These are phyloP conservation scores for Croton setiger DNA, from an alignment of 441 rosid species.

Conservation along the genomic window DNA sequence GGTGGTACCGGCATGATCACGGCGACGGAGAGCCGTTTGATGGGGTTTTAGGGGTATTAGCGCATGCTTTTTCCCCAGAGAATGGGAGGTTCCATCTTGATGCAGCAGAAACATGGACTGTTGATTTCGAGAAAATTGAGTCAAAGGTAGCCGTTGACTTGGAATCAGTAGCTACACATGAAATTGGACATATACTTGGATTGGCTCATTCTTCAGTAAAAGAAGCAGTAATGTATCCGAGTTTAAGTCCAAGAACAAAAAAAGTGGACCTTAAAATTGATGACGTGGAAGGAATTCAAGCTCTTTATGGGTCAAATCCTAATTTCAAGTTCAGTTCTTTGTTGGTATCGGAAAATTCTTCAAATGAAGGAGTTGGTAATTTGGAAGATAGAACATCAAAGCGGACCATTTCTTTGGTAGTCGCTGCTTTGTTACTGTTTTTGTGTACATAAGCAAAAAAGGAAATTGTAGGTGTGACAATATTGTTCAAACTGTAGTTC, in stretches of 20 bases:
- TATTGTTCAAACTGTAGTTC: background rate
- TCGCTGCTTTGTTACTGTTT: slow-evolving; percentile 20
- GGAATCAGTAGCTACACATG: slow-evolving; percentile 93
- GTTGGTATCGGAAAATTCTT: slow-evolving; percentile 47
- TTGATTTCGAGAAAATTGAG: slow-evolving; percentile 39
- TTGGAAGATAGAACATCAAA: slow-evolving; percentile 18
- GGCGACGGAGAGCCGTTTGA: slow-evolving; percentile 86
- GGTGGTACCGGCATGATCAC: slow-evolving; percentile 57
- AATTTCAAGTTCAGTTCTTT: slow-evolving; percentile 52
- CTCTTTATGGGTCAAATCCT: slow-evolving; percentile 73
- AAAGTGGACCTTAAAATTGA: slow-evolving; percentile 67
- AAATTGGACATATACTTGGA: slow-evolving; percentile 88
- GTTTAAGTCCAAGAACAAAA: slow-evolving; percentile 51
- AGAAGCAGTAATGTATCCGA: slow-evolving; percentile 92
- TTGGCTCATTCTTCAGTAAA: slow-evolving; percentile 68
- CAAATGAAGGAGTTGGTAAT: slow-evolving; percentile 27
- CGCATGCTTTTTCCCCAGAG: slow-evolving; percentile 80
- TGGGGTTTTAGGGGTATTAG: slow-evolving; percentile 74
- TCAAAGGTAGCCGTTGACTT: slow-evolving; percentile 64
- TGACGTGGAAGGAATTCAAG: slow-evolving; percentile 74
- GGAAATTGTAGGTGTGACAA: background rate
- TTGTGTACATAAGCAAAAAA: slow-evolving; percentile 3
- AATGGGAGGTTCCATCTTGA: slow-evolving; percentile 80
- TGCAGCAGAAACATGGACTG: slow-evolving; percentile 71
- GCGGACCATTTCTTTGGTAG: slow-evolving; percentile 34